Conservation (phyloP, 2,329 filamentous ascomycete genomes). For the Fusarium sp. region DNA sequence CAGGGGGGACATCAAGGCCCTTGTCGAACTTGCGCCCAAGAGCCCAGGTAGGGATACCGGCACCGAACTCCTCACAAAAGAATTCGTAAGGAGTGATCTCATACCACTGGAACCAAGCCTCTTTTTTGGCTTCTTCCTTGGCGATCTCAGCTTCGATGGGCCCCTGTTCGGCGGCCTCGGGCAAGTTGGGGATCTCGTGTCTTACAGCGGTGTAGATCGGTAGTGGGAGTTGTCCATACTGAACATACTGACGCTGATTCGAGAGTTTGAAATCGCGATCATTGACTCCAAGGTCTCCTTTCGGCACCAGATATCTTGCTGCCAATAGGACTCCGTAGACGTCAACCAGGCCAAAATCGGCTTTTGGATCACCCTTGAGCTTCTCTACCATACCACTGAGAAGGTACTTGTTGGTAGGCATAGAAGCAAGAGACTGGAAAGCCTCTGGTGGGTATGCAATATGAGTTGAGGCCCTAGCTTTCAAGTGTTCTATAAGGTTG, state of each 20-base stretch:
- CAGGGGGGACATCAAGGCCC: slow-evolving; percentile 67
- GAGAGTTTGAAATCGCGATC: slow-evolving; percentile 90
- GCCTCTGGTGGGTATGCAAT: slow-evolving; percentile 93
- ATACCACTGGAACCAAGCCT: slow-evolving; percentile 98
- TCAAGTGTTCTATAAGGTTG: slow-evolving; percentile 84
- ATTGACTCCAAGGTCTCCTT: slow-evolving; percentile 80
- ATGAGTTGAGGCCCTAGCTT: slow-evolving; percentile 84
- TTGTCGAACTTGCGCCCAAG: slow-evolving; percentile 84
- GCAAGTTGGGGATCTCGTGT: slow-evolving; percentile 86
- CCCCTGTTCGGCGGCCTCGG: slow-evolving; percentile 48
- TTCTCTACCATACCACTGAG: slow-evolving; percentile 92
- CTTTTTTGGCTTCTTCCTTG: slow-evolving; percentile 65
- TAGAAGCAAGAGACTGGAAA: slow-evolving; percentile 82
- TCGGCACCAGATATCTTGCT: slow-evolving; percentile 84
- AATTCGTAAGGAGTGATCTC: slow-evolving; percentile 96
- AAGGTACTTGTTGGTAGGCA: slow-evolving; percentile 93
- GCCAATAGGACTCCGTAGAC: slow-evolving; percentile 90
- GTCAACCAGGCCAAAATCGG: slow-evolving; percentile 91
- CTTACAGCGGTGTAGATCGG: slow-evolving; percentile 97
- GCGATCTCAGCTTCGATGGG: slow-evolving; percentile 48
- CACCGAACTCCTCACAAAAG: slow-evolving; percentile 91
- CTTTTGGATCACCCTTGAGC: slow-evolving; percentile 76
- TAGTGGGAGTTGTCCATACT: slow-evolving; percentile 83
- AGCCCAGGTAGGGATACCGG: slow-evolving; percentile 95
- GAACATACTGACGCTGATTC: slow-evolving; percentile 81